These are phyloP conservation scores for Schizophyllum amplum DNA, from an alignment of 1,284 basidiomycete genomes.

Conservation along the genomic window DNA sequence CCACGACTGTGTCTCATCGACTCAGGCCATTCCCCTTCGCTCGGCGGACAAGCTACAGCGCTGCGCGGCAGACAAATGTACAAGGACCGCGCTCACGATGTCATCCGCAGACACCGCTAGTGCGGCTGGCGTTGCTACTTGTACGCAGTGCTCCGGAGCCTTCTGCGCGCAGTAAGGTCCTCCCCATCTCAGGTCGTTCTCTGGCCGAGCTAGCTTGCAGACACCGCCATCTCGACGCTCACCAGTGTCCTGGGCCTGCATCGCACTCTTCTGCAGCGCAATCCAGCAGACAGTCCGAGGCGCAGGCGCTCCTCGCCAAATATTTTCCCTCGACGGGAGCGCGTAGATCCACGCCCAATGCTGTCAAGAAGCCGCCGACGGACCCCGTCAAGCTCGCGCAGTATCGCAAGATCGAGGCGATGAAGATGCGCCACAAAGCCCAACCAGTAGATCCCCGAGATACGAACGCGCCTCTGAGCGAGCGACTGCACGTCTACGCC, in stretches of 20 bases:
- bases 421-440: constrained; percentile 69
- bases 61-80: constrained; percentile 45
- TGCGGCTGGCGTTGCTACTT: constrained; percentile 28
- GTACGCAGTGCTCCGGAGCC: constrained; percentile 42
- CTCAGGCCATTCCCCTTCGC: constrained; percentile 7
- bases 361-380: constrained; percentile 18
- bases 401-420: constrained; percentile 48
- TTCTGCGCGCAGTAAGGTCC: constrained; percentile 54
- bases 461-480: constrained; percentile 31
- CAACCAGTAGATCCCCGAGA: constrained; percentile 52
- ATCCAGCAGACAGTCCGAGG: constrained; percentile 34
- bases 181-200: constrained; percentile 3
- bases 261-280: constrained; percentile 7
- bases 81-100: constrained; percentile 42
- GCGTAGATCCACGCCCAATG: constrained; percentile 15
- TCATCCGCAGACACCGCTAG: constrained; percentile 19
- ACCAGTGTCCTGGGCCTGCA: constrained; percentile 34
- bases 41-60: constrained; percentile 28
- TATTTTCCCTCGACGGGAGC: constrained; percentile 33
- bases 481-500: constrained; percentile 51
- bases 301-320: constrained; percentile 46
- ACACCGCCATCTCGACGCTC: constrained; percentile 51
- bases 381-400: constrained; percentile 50
- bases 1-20: constrained; percentile 41
- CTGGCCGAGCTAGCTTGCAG: constrained; percentile 22